Percentiles rank a stretch among this genome's conserved stretches.
These are phyloP conservation scores for Ilyonectria destructans DNA, from an alignment of 2,329 filamentous ascomycete genomes.

Conservation along the genomic window DNA sequence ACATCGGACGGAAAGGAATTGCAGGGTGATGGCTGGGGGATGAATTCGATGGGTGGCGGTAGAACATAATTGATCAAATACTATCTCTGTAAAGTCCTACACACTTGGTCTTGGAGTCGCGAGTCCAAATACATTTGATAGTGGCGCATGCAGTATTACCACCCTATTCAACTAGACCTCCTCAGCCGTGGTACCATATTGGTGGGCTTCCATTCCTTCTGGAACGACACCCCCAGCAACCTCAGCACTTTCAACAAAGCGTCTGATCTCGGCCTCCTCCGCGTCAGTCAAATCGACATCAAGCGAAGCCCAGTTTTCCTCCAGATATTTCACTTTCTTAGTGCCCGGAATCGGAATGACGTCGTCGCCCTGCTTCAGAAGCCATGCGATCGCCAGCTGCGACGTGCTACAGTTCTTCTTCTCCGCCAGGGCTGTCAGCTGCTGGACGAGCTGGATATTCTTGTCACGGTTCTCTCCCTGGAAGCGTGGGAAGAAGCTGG, in stretches of 20 bases:
- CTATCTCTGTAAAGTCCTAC: no score
- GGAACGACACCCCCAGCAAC: slow-evolving; percentile 23
- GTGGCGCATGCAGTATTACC: no score
- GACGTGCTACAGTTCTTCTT: slow-evolving; percentile 68
- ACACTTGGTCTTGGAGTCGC: no score
- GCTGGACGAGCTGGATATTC: slow-evolving; percentile 68
- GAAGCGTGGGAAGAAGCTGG: slow-evolving; percentile 29
- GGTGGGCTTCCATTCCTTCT: no score
- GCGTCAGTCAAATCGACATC: slow-evolving; percentile 49
- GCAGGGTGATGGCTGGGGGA: no score
- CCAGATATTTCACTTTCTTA: slow-evolving; percentile 57
- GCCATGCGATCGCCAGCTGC: slow-evolving; percentile 74
- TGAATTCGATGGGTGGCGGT: no score
- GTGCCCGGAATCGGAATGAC: slow-evolving; percentile 70
- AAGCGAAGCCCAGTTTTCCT: slow-evolving; percentile 58
- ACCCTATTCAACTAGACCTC: no score
- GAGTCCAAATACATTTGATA: no score
- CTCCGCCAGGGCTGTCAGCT: slow-evolving; percentile 65
- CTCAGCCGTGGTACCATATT: no score
- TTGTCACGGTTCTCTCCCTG: slow-evolving; percentile 53
- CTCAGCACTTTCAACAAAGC: slow-evolving; percentile 31
- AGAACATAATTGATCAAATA: no score
- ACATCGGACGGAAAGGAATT: no score
- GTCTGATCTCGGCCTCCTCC: slow-evolving; percentile 51
- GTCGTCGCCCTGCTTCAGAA: slow-evolving; percentile 71